Evolutionary conservation across 1,284 basidiomycete genomes (phyloP).

Genomic region (Fereydounia khargensis): DNA sequence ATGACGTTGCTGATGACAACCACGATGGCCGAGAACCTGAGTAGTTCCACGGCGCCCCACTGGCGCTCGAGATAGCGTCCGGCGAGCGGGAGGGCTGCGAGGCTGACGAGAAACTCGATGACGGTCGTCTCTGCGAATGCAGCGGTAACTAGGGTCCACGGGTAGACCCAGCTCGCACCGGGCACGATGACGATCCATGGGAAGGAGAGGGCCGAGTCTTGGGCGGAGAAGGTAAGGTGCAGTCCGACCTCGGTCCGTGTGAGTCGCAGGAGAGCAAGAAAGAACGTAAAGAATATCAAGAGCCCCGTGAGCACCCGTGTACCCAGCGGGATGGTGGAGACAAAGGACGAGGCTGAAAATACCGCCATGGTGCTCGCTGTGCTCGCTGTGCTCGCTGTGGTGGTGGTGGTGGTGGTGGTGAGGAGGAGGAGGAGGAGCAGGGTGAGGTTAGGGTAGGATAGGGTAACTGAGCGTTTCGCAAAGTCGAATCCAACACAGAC

Average conservation of each 20-base stretch:
- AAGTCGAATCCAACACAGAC: no score
- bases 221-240: constrained; percentile 42
- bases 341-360: constrained; percentile 28
- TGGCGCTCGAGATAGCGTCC: constrained; percentile 86
- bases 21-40: constrained; percentile 79
- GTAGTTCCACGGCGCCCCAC: constrained; percentile 82
- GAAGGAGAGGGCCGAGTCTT: constrained; percentile 60
- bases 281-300: constrained; percentile 21
- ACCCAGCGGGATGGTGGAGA: constrained; percentile 24
- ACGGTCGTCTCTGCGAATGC: constrained; percentile 80
- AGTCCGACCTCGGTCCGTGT: constrained; percentile 26
- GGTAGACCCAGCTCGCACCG: constrained; percentile 77
- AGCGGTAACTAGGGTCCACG: constrained; percentile 84
- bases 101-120: constrained; percentile 76
- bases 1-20: constrained; percentile 44
- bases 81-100: constrained; percentile 76
- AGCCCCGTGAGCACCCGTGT: constrained; percentile 24
- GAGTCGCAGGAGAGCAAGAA: constrained; percentile 35
- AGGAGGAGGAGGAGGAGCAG: no score
- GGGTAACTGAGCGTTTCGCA: no score
- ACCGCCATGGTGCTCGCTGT: constrained; percentile 39
- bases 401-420: no score
- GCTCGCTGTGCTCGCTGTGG: no score
- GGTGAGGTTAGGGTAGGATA: no score
- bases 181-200: constrained; percentile 84